phyloP scores from a whole-genome alignment of 305 asterid species.

The Solanum hybrid region DNA sequence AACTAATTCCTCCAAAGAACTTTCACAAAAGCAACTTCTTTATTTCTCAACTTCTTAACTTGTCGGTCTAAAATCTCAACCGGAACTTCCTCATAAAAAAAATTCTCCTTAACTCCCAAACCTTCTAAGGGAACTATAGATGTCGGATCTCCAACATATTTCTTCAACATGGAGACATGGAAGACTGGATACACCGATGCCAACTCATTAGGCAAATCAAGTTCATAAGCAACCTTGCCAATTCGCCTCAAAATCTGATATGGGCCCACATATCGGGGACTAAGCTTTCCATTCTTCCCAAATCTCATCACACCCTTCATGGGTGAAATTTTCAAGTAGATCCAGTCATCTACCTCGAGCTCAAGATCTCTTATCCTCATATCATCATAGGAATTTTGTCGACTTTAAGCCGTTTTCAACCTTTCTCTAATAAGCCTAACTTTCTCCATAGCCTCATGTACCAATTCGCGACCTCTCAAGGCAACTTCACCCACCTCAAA shows the following conservation, averaged over 20 bases:
- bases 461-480: neutral
- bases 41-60: neutral
- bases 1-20: neutral
- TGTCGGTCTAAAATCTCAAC: neutral
- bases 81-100: neutral
- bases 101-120: neutral
- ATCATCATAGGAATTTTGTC: neutral
- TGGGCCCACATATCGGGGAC: neutral
- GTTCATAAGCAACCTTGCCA: neutral
- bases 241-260: neutral
- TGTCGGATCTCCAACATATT: neutral
- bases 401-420: neutral
- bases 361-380: neutral
- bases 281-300: neutral
- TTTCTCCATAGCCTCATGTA: neutral
- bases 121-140: neutral
- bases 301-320: neutral
- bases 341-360: neutral
- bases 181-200: neutral
- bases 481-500: neutral
- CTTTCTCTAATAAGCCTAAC: neutral
- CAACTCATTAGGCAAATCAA: neutral
- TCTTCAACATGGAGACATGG: neutral
- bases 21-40: neutral
- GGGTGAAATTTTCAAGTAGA: neutral